Evolutionary conservation across 2,329 filamentous ascomycete species (phyloP), one percentile per base, ranked within the genome.

Genomic region (Pestalotiopsis sp.): DNA sequence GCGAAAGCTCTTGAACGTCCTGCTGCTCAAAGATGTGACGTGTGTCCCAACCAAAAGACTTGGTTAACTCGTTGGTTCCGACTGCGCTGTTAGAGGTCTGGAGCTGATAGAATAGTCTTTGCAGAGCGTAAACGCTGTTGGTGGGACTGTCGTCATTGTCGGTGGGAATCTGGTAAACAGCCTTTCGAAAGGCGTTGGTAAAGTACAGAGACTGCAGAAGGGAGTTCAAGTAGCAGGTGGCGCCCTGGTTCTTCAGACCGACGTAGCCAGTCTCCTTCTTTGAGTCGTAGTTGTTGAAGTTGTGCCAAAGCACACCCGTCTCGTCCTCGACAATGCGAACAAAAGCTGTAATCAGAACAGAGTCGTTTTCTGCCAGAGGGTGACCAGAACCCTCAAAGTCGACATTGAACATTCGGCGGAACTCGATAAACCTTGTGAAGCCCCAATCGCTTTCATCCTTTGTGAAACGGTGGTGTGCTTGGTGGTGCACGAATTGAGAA

Each of bases 241-340:
- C 96, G 72, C 96, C 96, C 80, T 98, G 96, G 77, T 99, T 99
- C 81, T 96, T 96, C 66, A 99, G 85, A 2, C 96, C 96, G 57
- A 99, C 96, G 84, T 95, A 98, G 68, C 96, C 96, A 0, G 96
- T 99, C 82, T 98, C 95, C 79, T 96, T 97, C 83, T 98, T 99
- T n/a, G 96, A 98, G 79, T 99, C 95, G 79, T 99, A 99, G 82
- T 95, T 95, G 78, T 90, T 86, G 80, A 97, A 95, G 81, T 93
- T 96, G 82, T 97, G 93, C 93, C 93, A 97, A 69, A 97, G 79
- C 4, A 96, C 93, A 67, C 93, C 93, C 1, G 93, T 97, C 71
- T 95, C 93, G 75, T 97, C 93, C 76, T 96, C 93, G 63, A 96
- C 90, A 64, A 96, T 85, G 66, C 93, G 88, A 61, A 97, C 87